Conservation (phyloP, 495 filamentous ascomycete species). For the Cairneyella variabilis region DNA sequence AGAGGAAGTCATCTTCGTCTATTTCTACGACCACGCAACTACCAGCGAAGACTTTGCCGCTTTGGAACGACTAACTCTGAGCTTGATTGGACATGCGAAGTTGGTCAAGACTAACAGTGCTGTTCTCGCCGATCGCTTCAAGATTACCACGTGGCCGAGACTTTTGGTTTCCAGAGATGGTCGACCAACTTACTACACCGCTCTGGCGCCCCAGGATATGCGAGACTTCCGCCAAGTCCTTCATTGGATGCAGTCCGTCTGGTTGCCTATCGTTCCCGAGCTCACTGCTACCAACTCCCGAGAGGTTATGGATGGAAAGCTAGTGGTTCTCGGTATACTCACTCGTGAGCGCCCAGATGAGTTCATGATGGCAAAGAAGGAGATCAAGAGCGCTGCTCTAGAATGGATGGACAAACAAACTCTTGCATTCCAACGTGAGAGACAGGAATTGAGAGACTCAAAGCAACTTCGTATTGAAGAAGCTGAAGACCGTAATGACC, state of each 20-base stretch:
- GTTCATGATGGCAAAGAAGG: conserved; percentile 72
- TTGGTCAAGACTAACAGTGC: conserved; percentile 83
- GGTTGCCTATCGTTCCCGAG: conserved; percentile 97
- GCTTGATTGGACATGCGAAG: conserved; percentile 84
- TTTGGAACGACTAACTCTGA: conserved; percentile 78
- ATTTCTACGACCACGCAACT: conserved; percentile 95
- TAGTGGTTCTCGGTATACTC: conserved; percentile 87
- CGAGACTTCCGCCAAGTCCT: conserved; percentile 77
- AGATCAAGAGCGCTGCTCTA: conserved; percentile 90
- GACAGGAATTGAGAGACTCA: conserved; percentile 85
- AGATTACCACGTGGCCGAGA: conserved; percentile 92
- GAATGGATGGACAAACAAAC: conserved; percentile 98
- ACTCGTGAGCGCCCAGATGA: conserved; percentile 75
- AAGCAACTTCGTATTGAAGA: conserved; percentile 96
- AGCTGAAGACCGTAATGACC: conserved; percentile 88
- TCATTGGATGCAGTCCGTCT: conserved; percentile 90
- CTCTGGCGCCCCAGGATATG: conserved; percentile 82
- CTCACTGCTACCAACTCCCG: conserved; percentile 84
- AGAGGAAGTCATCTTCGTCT: conserved; percentile 92
- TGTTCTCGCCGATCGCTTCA: conserved; percentile 71
- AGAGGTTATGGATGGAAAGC: conserved; percentile 91
- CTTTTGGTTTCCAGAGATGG: conserved; percentile 87
- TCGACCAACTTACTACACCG: conserved; percentile 80
- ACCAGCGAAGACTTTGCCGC: conserved; percentile 87
- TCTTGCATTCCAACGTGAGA: conserved; percentile 81